phyloP scores from a whole-genome alignment of 495 filamentous ascomycete species.

The Aspergillus coremiiformis region DNA sequence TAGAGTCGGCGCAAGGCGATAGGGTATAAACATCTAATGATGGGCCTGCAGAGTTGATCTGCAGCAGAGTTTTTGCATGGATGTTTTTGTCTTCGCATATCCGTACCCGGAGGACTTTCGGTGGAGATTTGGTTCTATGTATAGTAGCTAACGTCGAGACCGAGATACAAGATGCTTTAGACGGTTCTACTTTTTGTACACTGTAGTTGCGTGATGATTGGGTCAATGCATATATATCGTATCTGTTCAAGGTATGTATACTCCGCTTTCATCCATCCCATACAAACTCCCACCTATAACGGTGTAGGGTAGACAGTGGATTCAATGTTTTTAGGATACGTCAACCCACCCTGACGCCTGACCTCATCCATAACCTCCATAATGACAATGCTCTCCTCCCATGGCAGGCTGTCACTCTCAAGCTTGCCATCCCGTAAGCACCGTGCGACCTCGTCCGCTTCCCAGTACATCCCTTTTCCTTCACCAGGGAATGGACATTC shows the following conservation, averaged over 20 bases:
- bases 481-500: constrained; percentile 57
- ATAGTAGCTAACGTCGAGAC: constrained; percentile 18
- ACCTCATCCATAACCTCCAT: constrained; percentile 95
- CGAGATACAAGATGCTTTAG: not conserved
- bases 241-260: not conserved
- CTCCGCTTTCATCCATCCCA: not conserved
- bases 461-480: constrained; percentile 89
- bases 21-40: not conserved
- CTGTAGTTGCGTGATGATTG: not conserved
- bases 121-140: constrained; percentile 16
- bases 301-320: constrained; percentile 56
- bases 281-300: constrained; percentile 20
- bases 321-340: constrained; percentile 77
- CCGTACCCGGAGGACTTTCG: constrained; percentile 11
- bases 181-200: not conserved
- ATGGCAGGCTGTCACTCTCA: constrained; percentile 65
- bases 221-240: not conserved
- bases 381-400: constrained; percentile 81
- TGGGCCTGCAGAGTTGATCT: not conserved
- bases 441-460: constrained; percentile 82
- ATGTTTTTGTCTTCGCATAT: constrained; percentile 4
- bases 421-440: constrained; percentile 75
- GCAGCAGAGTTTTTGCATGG: not conserved
- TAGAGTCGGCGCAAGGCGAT: not conserved
- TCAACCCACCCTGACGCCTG: constrained; percentile 65